Evolutionary conservation across 208 protist species (phyloP).

Genomic region (Trypanosoma cruzi): DNA sequence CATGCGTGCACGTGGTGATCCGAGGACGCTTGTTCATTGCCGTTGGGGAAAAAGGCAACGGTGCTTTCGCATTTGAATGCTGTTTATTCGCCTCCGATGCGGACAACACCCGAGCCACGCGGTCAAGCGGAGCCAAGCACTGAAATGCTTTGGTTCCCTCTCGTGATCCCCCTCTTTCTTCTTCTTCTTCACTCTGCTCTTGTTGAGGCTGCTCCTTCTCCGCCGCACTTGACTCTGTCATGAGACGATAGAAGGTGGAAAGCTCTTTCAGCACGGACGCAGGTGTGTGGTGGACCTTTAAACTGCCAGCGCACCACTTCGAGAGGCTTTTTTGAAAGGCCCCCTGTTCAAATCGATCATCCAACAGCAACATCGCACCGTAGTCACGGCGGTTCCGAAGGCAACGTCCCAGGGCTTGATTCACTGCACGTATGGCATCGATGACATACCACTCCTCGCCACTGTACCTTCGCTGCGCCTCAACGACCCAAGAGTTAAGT

Average conservation of each 20-base stretch:
- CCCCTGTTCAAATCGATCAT: conserved; percentile 79
- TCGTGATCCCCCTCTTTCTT: too few relatives aligned
- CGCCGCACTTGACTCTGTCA: background rate
- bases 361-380: conserved; percentile 93
- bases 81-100: background rate
- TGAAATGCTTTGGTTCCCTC: too few relatives aligned
- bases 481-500: conserved; percentile 56
- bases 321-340: conserved; percentile 42
- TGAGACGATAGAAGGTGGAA: conserved; percentile 9
- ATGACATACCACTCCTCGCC: conserved; percentile 91
- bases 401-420: conserved; percentile 96
- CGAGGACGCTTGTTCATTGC: background rate
- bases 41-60: conserved; percentile 1
- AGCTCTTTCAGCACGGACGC: conserved; percentile 16
- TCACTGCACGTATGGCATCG: conserved; percentile 93
- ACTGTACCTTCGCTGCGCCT: conserved; percentile 59
- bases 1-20: conserved; percentile 27
- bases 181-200: too few relatives aligned
- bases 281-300: conserved; percentile 31
- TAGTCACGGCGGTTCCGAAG: conserved; percentile 95
- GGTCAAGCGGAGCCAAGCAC: background rate
- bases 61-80: background rate
- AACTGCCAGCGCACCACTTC: conserved; percentile 52
- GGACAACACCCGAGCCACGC: background rate
- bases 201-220: background rate